phyloP scores from a whole-genome alignment of 169 alveolate genomes.

The Gregarina niphandrodes region DNA sequence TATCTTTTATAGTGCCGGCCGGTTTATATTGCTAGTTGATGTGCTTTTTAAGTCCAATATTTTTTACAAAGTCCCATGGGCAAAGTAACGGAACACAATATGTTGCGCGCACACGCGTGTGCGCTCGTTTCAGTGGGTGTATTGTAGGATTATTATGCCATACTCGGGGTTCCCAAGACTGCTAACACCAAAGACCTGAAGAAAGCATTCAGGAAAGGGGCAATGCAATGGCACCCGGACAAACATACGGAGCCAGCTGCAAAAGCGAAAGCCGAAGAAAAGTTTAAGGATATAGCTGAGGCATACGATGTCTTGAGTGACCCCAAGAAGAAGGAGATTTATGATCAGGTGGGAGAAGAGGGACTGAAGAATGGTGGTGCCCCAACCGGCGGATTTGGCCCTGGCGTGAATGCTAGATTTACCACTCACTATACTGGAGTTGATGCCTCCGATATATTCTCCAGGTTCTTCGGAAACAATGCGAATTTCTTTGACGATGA shows the following conservation, averaged over 20 bases:
- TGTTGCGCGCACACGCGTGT: too few species aligned
- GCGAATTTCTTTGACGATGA: not conserved
- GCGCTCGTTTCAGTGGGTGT: too few species aligned
- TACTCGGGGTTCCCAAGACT: too few species aligned
- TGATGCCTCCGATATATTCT: slow-evolving; percentile 21
- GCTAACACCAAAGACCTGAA: too few species aligned
- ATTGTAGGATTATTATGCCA: too few species aligned
- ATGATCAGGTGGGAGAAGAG: slow-evolving; percentile 29
- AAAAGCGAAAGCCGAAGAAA: slow-evolving; percentile 4
- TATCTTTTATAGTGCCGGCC: too few species aligned
- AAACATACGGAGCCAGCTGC: not conserved
- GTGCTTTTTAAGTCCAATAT: too few species aligned
- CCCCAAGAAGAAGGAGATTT: slow-evolving; percentile 23
- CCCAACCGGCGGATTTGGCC: slow-evolving; percentile 1
- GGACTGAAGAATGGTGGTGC: slow-evolving; percentile 27
- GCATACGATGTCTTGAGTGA: slow-evolving; percentile 39
- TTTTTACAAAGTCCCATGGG: too few species aligned
- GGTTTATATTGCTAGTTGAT: too few species aligned
- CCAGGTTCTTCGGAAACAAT: slow-evolving; percentile 10
- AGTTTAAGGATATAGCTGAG: slow-evolving; percentile 22
- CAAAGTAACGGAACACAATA: too few species aligned
- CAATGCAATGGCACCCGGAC: slow-evolving; percentile 1
- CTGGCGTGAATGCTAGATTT: slow-evolving; percentile 7
- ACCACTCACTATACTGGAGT: not conserved
- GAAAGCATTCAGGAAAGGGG: too few species aligned